Conservation (phyloP, 176 grass and related monocot species). For the Alloteropsis semialata region DNA sequence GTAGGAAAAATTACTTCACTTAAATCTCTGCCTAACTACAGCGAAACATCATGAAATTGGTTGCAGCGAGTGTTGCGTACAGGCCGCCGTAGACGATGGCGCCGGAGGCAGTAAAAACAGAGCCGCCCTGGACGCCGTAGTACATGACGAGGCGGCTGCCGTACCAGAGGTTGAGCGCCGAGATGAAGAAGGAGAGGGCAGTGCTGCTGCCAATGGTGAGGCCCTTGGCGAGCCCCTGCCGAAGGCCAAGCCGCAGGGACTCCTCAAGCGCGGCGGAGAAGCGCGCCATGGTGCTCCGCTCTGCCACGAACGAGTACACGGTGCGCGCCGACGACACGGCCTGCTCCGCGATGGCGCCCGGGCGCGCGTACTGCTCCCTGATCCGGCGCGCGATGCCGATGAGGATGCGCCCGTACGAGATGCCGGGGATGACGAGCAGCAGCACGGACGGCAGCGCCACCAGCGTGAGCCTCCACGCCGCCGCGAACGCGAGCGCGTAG, state of each 20-base stretch:
- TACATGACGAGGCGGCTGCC: constrained; percentile 92
- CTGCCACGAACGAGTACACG: constrained; percentile 71
- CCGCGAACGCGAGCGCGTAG: constrained; percentile 51
- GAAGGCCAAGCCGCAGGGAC: constrained; percentile 62
- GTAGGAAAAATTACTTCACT: not conserved
- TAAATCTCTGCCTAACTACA: not conserved
- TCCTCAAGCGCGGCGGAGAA: constrained; percentile 64
- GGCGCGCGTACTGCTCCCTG: constrained; percentile 57
- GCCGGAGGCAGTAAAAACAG: constrained; percentile 59
- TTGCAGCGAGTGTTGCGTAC: not conserved
- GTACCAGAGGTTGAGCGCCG: constrained; percentile 73
- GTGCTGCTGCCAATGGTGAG: constrained; percentile 67
- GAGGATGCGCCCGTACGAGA: constrained; percentile 66
- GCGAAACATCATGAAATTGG: not conserved
- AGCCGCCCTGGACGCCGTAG: constrained; percentile 62
- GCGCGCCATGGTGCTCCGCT: constrained; percentile 47
- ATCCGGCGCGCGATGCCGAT: constrained; percentile 55
- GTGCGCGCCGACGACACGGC: constrained; percentile 71
- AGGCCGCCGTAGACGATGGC: constrained; percentile 64
- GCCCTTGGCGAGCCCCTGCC: constrained; percentile 80
- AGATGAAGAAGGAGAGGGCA: constrained; percentile 68
- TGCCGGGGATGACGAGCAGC: constrained; percentile 69
- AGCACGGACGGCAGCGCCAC: constrained; percentile 59
- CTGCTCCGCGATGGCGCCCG: constrained; percentile 64
- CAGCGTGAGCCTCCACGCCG: constrained; percentile 56